A percentile compares a stretch with the other conserved stretches of the same genome.
phyloP scores from a whole-genome alignment of 192 early-diverging fungal genomes.

The Ambispora gerdemannii region DNA sequence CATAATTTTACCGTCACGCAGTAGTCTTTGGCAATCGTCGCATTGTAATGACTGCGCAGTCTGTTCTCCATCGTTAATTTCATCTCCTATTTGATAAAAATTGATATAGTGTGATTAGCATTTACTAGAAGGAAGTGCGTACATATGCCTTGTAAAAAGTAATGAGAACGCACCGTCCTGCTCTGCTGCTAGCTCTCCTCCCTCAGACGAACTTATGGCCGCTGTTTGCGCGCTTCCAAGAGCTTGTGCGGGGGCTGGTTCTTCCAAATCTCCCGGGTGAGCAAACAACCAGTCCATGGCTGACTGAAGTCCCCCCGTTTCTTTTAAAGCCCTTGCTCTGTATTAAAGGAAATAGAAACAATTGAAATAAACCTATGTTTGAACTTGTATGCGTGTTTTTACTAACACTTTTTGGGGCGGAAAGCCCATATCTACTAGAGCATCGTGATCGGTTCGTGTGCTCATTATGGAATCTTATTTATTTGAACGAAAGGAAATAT shows the following conservation, averaged over 20 bases:
- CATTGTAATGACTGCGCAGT: conserved; percentile 78
- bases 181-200: conserved; percentile 37
- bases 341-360: background rate
- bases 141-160: background rate
- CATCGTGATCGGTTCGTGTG: conserved; percentile 44
- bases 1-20: conserved; percentile 60
- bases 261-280: conserved; percentile 70
- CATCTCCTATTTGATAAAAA: conserved; percentile 48
- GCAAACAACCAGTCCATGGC: conserved; percentile 86
- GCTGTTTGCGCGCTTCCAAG: conserved; percentile 32
- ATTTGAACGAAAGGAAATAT: too few relatives aligned
- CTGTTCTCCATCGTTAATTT: conserved; percentile 66
- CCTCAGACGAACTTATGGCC: conserved; percentile 29
- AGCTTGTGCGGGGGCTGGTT: conserved; percentile 45
- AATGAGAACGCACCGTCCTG: conserved; percentile 8
- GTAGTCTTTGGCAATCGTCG: conserved; percentile 78
- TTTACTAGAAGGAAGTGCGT: background rate
- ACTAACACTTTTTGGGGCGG: conserved; percentile 58
- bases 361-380: background rate
- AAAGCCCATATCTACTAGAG: conserved; percentile 69
- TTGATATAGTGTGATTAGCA: conserved; percentile 8
- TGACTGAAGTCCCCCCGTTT: conserved; percentile 75
- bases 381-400: background rate
- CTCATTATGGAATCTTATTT: too few relatives aligned
- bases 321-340: conserved; percentile 57